These are phyloP conservation scores for Candida mattraensis DNA, from an alignment of 805 yeast species.

Conservation along the genomic window DNA sequence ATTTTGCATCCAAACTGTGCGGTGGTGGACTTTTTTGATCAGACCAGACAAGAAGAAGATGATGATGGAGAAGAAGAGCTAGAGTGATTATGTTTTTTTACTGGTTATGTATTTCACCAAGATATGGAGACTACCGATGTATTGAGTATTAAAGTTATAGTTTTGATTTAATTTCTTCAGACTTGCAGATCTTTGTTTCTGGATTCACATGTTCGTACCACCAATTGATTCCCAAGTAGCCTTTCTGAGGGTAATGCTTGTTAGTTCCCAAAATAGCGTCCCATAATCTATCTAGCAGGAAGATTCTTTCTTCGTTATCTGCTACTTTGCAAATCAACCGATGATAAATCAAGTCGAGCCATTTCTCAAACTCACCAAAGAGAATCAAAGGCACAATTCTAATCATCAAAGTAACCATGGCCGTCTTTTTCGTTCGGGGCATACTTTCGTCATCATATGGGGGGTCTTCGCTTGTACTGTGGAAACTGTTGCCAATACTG, in stretches of 20 bases:
- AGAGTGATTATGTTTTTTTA: no score
- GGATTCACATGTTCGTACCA: constrained; percentile 50
- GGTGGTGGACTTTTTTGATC: constrained; percentile 63
- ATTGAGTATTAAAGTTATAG: not conserved
- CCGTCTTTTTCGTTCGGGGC: constrained; percentile 42
- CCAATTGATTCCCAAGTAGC: constrained; percentile 57
- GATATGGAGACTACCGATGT: not conserved
- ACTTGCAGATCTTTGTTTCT: constrained; percentile 3
- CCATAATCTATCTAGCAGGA: constrained; percentile 48
- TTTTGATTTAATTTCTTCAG: constrained; percentile 14
- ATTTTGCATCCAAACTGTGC: constrained; percentile 83
- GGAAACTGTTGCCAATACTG: constrained; percentile 7
- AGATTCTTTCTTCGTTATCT: constrained; percentile 36
- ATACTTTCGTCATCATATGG: constrained; percentile 11
- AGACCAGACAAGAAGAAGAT: constrained; percentile 13
- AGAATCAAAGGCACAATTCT: constrained; percentile 54
- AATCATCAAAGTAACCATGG: constrained; percentile 47
- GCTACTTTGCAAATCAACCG: constrained; percentile 29
- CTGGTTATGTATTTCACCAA: no score
- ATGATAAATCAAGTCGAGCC: constrained; percentile 49
- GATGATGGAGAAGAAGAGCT: constrained; percentile 14
- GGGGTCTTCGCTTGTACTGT: constrained; percentile 9
- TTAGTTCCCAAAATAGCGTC: constrained; percentile 47
- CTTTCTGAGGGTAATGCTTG: constrained; percentile 56
- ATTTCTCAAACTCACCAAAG: constrained; percentile 37